Evolutionary conservation across 257 asterid genomes (phyloP).

Genomic region (Fraxinus quadrangulata): DNA sequence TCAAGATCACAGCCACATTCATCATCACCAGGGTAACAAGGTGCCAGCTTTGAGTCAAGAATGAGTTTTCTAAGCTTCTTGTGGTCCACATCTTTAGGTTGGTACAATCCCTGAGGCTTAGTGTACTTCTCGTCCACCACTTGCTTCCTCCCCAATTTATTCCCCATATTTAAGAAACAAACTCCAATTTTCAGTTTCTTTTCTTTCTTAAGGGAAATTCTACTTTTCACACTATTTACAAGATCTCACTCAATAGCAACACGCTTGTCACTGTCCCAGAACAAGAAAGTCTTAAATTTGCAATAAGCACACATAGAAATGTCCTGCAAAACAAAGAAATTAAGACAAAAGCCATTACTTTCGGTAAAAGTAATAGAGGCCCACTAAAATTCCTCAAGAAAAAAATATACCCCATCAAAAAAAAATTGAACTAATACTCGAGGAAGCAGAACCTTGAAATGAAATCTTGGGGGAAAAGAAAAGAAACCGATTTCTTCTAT

Average conservation of each 20-base stretch:
- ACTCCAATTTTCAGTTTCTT: slow-evolving; percentile 26
- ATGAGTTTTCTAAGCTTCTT: slow-evolving; percentile 97
- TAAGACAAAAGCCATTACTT: slow-evolving; percentile 18
- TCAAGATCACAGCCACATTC: slow-evolving; percentile 79
- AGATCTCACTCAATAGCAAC: slow-evolving; percentile 24
- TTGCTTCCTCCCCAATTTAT: slow-evolving; percentile 95
- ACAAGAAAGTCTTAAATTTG: slow-evolving; percentile 24
- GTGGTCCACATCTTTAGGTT: slow-evolving; percentile 92
- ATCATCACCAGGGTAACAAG: slow-evolving; percentile 98
- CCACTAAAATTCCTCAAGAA: slow-evolving; percentile 27
- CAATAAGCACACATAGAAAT: background rate
- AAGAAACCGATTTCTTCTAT: slow-evolving; percentile 8
- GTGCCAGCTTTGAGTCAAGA: slow-evolving; percentile 95
- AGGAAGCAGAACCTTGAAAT: slow-evolving; percentile 23
- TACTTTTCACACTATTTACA: slow-evolving; percentile 32
- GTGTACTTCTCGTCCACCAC: slow-evolving; percentile 99
- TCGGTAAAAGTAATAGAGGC: slow-evolving; percentile 4
- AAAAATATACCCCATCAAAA: slow-evolving; percentile 26
- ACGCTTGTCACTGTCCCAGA: slow-evolving; percentile 13
- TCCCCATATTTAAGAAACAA: slow-evolving; percentile 64
- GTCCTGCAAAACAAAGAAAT: slow-evolving; percentile 11
- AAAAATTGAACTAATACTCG: background rate
- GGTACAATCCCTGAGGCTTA: slow-evolving; percentile 99
- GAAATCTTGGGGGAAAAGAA: slow-evolving; percentile 28
- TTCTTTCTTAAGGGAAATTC: slow-evolving; percentile 10